These are phyloP conservation scores for Juglanconis juglandina DNA, from an alignment of 2,329 filamentous ascomycete species.

Conservation along the genomic window DNA sequence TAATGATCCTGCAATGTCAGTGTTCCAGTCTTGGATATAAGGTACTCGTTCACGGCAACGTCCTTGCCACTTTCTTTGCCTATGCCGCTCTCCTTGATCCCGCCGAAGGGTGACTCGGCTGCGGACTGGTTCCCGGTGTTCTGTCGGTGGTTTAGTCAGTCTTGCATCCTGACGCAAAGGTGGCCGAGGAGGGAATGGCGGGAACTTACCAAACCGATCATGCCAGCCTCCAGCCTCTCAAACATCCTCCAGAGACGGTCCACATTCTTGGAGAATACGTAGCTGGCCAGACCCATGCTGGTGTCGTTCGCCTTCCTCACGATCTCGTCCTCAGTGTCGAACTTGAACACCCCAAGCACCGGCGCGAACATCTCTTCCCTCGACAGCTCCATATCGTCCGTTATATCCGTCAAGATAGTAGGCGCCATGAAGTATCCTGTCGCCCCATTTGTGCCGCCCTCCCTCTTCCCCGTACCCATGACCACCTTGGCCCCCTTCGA, in stretches of 20 bases:
- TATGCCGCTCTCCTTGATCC: constrained; percentile 23
- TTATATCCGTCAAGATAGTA: constrained; percentile 60
- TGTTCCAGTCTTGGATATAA: constrained; percentile 19
- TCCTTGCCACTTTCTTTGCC: constrained; percentile 23
- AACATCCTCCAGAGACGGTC: constrained; percentile 38
- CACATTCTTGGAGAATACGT: constrained; percentile 28
- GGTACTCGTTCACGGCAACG: constrained; percentile 20
- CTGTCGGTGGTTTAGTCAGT: background rate
- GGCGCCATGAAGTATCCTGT: constrained; percentile 69
- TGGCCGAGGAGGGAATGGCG: no score
- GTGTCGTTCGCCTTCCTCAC: constrained; percentile 32
- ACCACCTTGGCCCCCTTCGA: constrained; percentile 23
- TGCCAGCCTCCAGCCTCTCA: constrained; percentile 57
- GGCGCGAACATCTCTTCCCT: constrained; percentile 24
- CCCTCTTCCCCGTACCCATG: constrained; percentile 46
- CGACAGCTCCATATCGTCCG: constrained; percentile 21
- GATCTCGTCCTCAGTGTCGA: constrained; percentile 32
- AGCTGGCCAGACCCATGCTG: constrained; percentile 30
- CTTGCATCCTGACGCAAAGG: background rate
- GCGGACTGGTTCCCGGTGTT: constrained; percentile 38
- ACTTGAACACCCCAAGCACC: constrained; percentile 17
- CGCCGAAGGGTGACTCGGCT: constrained; percentile 23
- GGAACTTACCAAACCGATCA: constrained; percentile 50
- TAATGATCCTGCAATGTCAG: constrained; percentile 14
- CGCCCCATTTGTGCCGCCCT: constrained; percentile 41